phyloP scores from a whole-genome alignment of 176 grass and related monocot species.

The Triticum urartu region DNA sequence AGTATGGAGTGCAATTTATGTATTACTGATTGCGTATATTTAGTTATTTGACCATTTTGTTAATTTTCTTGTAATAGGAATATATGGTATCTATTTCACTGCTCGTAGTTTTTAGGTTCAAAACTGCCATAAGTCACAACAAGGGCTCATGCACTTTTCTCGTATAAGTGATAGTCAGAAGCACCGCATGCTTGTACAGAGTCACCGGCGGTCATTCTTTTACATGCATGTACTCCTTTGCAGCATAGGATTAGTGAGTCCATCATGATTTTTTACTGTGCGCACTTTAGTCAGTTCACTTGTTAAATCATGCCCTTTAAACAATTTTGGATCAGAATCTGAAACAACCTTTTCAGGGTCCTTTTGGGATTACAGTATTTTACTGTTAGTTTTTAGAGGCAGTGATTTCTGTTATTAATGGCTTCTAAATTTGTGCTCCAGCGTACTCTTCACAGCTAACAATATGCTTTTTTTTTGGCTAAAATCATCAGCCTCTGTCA shows the following conservation, averaged over 20 bases:
- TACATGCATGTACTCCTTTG: constrained; percentile 18
- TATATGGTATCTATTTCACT: constrained; percentile 2
- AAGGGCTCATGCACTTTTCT: not conserved
- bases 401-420: not conserved
- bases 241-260: constrained; percentile 4
- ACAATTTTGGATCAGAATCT: not conserved
- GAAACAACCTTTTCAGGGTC: not conserved
- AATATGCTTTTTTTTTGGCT: not conserved
- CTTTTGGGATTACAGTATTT: constrained; percentile 5
- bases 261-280: not conserved
- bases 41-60: not conserved
- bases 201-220: not conserved
- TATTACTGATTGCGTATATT: not conserved
- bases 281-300: not conserved
- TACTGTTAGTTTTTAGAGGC: not conserved
- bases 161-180: not conserved
- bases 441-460: constrained; percentile 13
- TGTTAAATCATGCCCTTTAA: not conserved
- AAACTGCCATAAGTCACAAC: constrained; percentile 15
- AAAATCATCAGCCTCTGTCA: constrained; percentile 63
- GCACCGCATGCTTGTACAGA: constrained; percentile 3
- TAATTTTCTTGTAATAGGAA: constrained; percentile 6
- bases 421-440: constrained; percentile 2
- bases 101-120: not conserved
- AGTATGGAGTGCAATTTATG: not conserved